Base-by-base conservation (phyloP, 768 basidiomycete genomes). In the Mycena metata region DNA sequence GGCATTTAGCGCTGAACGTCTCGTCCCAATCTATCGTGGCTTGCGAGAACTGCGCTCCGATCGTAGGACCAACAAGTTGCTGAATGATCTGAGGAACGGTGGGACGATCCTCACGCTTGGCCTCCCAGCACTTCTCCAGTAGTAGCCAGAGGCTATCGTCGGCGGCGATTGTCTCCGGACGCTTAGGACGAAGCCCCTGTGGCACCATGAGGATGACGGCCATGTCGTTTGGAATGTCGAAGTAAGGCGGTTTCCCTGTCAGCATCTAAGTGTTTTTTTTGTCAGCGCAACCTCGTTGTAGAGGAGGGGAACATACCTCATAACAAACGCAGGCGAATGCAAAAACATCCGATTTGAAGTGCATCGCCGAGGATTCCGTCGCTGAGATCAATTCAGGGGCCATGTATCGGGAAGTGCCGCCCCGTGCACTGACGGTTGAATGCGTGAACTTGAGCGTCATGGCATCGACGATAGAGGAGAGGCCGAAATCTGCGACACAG, bases 401-500 rank as follows among this genome's bases (percentile, higher is more conserved):
- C 39, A 61, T 62, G 10, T 66, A 71, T 15, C 70, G 62, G 5
- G 33, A 15, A 26, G 70, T 71, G 16, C 64, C 69, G 2, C 62
- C 70, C 17, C 47, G 39, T 13, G 26, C 47, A 33, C 58, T 64
- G 5, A 33, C 57, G n/a, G 66, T 65, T n/a, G 70, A 68, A 41
- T 68, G 66, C 5, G 66, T 60, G n/a, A 66, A 71, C 19, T 43
- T 57, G 1, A 68, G 52, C 7, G 54, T 62, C 61, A 64, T 52
- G 2, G 56, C 47, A 26, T 70, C 66, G 4, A 41, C 67, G n/a
- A 67, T 59, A n/a, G 61, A 60, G 19, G 72, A 67, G 2, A 73
- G 59, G 3, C 72, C 72, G 41, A 73, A 73, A 17, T 73, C 72
- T 3, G 63, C 69, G 24, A 73, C 21, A 43, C 72, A 73, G 13